Evolutionary conservation across 1,139 yeast species (phyloP), one percentile per base, ranked within the genome.

Genomic region (Kodamaea derodonti): DNA sequence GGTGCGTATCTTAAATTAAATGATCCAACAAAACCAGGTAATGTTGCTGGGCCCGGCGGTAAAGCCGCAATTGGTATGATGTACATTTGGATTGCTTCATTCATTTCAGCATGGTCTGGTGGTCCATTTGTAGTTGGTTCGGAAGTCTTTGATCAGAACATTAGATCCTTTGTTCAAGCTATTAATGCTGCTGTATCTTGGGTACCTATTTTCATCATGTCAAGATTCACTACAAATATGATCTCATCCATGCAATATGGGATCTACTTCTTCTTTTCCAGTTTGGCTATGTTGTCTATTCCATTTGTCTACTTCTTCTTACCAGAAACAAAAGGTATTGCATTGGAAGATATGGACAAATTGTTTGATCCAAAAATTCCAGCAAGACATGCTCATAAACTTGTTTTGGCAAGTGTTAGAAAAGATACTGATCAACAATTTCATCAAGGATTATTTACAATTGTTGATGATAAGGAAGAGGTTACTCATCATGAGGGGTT

Each of bases 301-400:
- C 68, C 69, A 17, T 62, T 62, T 39, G 67, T 63, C 2, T 60
- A 49, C 42, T 65, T 61, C 49, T 52, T 54, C 29, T 50, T 65
- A 14, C 71, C 71, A 9, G 71, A 65, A 44, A 64, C 71, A 3
- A 63, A 59, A 42, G 69, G 70, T 14, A 60, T 65, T 37, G 61
- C 70, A 1, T 59, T 65, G 52, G 74, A 68, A 47, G 69, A 66
- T 44, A 67, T 68, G 72, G 72, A 67, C 46, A 56, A 53, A 43
- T 55, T 68, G 36, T 67, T 66, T 31, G 56, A 50, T 22, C 29
- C 34, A n/a, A 37, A 34, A 9, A 30, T 42, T 17, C 37, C 40
- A 16, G 50, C 50, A 13, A 38, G 42, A 22, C 31, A 35, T 20
- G 50, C 50, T 10, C 50, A 46, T 25, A 27, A 31, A 14, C 26